Conservation (phyloP, 2,329 filamentous ascomycete species). For the Shiraia bambusicola region DNA sequence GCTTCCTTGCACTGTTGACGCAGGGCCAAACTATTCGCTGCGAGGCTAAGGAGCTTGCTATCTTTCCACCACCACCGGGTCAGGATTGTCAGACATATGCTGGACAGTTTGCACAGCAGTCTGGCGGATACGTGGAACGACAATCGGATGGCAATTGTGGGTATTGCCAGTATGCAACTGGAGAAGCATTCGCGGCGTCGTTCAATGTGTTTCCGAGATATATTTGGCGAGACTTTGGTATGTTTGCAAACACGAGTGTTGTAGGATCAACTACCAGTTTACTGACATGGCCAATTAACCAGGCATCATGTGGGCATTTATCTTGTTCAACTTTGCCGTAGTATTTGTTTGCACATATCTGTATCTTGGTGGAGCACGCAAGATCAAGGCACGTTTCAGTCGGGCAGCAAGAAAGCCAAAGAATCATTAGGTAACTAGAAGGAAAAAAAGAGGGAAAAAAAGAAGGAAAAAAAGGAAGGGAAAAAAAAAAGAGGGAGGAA, state of each 20-base stretch:
- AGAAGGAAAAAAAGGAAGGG: no score
- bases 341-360: slow-evolving; percentile 58
- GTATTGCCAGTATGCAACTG: slow-evolving; percentile 63
- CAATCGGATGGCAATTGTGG: slow-evolving; percentile 61
- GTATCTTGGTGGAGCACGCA: slow-evolving; percentile 50
- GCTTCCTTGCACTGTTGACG: slow-evolving; percentile 58
- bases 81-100: slow-evolving; percentile 64
- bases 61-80: slow-evolving; percentile 60
- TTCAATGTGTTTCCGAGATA: slow-evolving; percentile 64
- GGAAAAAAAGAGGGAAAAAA: no score
- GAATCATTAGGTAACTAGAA: no score
- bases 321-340: slow-evolving; percentile 63
- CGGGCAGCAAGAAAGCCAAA: slow-evolving; percentile 36
- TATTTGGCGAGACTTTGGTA: slow-evolving; percentile 68
- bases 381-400: slow-evolving; percentile 41
- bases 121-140: slow-evolving; percentile 63
- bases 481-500: no score
- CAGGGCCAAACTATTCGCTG: slow-evolving; percentile 60
- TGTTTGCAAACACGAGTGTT: slow-evolving; percentile 42
- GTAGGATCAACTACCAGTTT: no score
- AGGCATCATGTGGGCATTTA: slow-evolving; percentile 52
- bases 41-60: slow-evolving; percentile 58
- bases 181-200: slow-evolving; percentile 58
- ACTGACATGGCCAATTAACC: slow-evolving; percentile 9
- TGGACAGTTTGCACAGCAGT: slow-evolving; percentile 52